phyloP scores from a whole-genome alignment of 768 basidiomycete species.

The Lentinula boryana region DNA sequence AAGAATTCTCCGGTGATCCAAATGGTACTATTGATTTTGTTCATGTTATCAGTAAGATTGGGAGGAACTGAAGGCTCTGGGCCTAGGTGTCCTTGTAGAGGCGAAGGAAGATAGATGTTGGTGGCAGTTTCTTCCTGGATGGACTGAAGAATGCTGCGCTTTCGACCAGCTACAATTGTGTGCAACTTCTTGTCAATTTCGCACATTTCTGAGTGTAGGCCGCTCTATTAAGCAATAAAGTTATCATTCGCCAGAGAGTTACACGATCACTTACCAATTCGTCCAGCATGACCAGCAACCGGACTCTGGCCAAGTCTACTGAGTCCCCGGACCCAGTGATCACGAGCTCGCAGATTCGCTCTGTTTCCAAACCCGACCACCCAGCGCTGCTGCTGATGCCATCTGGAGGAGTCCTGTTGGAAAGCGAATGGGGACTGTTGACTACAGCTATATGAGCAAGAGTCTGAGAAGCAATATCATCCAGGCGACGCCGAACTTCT shows the following conservation, averaged over 20 bases:
- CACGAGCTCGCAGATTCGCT: slow-evolving; percentile 89
- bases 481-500: slow-evolving; percentile 79
- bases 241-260: slow-evolving; percentile 11
- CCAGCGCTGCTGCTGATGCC: slow-evolving; percentile 72
- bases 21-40: slow-evolving; percentile 69
- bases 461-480: slow-evolving; percentile 92
- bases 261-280: slow-evolving; percentile 64
- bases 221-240: slow-evolving; percentile 49
- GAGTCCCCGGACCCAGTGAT: slow-evolving; percentile 85
- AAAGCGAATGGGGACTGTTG: slow-evolving; percentile 72
- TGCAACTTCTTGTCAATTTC: slow-evolving; percentile 96
- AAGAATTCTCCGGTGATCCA: slow-evolving; percentile 99
- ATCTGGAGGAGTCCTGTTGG: slow-evolving; percentile 71
- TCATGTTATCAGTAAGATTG: slow-evolving; percentile 25
- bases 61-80: slow-evolving; percentile 47
- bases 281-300: slow-evolving; percentile 89
- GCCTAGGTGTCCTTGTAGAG: slow-evolving; percentile 80
- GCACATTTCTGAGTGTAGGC: slow-evolving; percentile 83
- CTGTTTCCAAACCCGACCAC: slow-evolving; percentile 90
- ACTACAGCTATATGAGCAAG: slow-evolving; percentile 91
- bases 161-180: slow-evolving; percentile 84
- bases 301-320: slow-evolving; percentile 87
- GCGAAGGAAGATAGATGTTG: slow-evolving; percentile 92
- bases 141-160: slow-evolving; percentile 78
- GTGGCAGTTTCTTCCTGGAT: slow-evolving; percentile 98